A percentile compares a stretch with the other conserved stretches of the same genome.
phyloP scores from a whole-genome alignment of 768 basidiomycete species.

The Tulasnella sp. region DNA sequence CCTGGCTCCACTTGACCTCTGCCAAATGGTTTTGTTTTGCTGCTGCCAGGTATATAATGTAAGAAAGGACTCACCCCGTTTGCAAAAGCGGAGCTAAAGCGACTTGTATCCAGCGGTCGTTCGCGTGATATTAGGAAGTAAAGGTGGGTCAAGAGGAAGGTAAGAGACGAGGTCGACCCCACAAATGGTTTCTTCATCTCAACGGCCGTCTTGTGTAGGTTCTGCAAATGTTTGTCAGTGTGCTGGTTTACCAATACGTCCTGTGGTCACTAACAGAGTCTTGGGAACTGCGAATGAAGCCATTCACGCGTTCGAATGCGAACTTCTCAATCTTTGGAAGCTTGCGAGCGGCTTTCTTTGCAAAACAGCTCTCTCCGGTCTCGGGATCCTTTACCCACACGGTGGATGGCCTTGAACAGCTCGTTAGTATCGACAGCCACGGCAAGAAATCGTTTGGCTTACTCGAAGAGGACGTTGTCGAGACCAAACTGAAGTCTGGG shows the following conservation, averaged over 20 bases:
- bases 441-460: no score
- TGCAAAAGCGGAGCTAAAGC: conserved; percentile 48
- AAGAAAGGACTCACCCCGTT: conserved; percentile 37
- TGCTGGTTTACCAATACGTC: not conserved
- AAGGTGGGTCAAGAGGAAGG: conserved; percentile 71
- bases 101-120: conserved; percentile 47
- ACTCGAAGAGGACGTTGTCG: no score
- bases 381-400: conserved; percentile 82
- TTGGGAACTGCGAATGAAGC: conserved; percentile 65
- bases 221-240: conserved; percentile 31
- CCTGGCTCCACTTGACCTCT: conserved; percentile 16
- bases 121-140: conserved; percentile 76
- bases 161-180: conserved; percentile 84
- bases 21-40: not conserved
- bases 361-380: no score
- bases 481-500: no score
- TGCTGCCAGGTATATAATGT: not conserved
- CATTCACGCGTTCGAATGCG: conserved; percentile 62
- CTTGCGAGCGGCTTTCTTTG: no score
- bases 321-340: no score
- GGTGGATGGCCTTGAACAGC: conserved; percentile 78
- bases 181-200: conserved; percentile 48
- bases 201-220: conserved; percentile 49
- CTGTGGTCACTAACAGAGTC: conserved; percentile 42
- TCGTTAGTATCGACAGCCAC: no score